These are phyloP conservation scores for Neofusicoccum cordaticola DNA, from an alignment of 2,329 filamentous ascomycete species.

Conservation along the genomic window DNA sequence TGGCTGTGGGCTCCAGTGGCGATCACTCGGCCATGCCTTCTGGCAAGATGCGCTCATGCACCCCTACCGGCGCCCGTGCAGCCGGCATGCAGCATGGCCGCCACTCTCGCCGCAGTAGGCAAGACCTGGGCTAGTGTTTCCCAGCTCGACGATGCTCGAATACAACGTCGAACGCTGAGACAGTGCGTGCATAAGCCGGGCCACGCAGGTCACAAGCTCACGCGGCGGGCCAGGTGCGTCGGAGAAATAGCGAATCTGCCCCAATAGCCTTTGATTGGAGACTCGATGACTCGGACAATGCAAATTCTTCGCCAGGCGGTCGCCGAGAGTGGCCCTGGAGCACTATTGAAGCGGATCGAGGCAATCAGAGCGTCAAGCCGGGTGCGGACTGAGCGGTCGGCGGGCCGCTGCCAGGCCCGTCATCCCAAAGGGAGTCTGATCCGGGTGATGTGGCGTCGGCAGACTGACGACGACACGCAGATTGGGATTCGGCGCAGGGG, in stretches of 20 bases:
- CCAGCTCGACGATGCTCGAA: neutral
- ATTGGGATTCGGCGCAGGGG: neutral
- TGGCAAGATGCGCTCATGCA: neutral
- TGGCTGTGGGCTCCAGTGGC: neutral
- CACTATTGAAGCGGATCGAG: neutral
- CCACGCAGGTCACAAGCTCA: neutral
- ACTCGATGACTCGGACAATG: neutral
- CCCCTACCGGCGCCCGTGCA: slow-evolving; percentile 1
- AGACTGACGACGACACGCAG: slow-evolving; percentile 10
- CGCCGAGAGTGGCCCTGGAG: too few species aligned
- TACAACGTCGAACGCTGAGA: neutral
- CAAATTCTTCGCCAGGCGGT: slow-evolving; percentile 1
- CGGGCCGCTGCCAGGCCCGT: neutral
- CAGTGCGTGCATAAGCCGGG: neutral
- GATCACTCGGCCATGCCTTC: neutral
- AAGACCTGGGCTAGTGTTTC: neutral
- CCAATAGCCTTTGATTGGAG: neutral
- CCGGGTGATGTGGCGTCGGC: slow-evolving; percentile 9
- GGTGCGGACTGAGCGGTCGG: neutral
- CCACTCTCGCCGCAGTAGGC: neutral
- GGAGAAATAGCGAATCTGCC: neutral
- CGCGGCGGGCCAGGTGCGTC: neutral
- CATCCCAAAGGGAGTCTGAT: neutral
- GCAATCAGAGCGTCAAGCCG: neutral
- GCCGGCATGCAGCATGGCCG: neutral